These are phyloP conservation scores for Puccinia sorghi DNA, from an alignment of 1,284 basidiomycete species.

Conservation along the genomic window DNA sequence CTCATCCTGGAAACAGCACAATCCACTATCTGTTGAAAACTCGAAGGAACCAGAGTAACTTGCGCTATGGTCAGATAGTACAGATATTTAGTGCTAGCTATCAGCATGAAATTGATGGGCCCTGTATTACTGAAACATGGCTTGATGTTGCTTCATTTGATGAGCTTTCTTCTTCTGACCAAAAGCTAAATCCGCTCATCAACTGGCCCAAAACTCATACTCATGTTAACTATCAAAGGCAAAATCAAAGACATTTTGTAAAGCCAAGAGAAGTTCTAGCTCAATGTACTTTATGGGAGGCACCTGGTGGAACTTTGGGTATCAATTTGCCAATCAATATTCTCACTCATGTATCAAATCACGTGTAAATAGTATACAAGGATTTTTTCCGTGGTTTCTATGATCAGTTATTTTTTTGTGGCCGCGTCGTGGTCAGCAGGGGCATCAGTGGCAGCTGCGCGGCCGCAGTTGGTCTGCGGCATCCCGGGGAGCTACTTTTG, in stretches of 20 bases:
- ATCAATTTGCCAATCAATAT: neutral
- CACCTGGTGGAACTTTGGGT: neutral
- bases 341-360: neutral
- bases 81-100: neutral
- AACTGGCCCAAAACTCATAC: neutral
- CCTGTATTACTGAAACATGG: neutral
- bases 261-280: slow-evolving; percentile 1
- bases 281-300: slow-evolving; percentile 1
- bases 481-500: too few species aligned
- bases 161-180: slow-evolving; percentile 14
- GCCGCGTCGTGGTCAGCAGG: too few species aligned
- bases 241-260: neutral
- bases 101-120: neutral
- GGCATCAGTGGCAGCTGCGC: too few species aligned
- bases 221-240: neutral
- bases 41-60: neutral
- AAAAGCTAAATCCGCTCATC: neutral
- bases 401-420: too few species aligned
- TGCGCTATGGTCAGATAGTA: slow-evolving; percentile 7
- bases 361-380: neutral
- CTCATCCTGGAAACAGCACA: slow-evolving; percentile 9
- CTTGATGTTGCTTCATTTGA: slow-evolving; percentile 8
- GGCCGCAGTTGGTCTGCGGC: too few species aligned
- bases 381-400: too few species aligned
- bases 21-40: neutral